A percentile compares a stretch with the other conserved stretches of the same genome.
phyloP scores from a whole-genome alignment of 2,329 filamentous ascomycete genomes.

The Mycogone perniciosa region DNA sequence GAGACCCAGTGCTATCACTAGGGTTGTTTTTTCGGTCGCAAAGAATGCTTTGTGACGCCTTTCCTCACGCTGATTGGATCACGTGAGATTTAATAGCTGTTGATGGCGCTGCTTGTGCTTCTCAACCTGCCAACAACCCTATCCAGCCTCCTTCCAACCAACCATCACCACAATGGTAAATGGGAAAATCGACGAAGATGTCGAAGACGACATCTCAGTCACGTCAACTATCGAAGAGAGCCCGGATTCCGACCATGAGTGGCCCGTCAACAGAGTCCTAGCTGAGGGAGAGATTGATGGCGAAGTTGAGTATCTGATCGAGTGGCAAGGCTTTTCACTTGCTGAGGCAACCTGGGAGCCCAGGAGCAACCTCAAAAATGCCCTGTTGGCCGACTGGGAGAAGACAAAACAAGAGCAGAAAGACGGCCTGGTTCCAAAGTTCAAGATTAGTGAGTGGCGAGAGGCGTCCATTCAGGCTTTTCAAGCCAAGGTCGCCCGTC shows the following conservation, averaged over 20 bases:
- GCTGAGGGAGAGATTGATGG: conserved; percentile 33
- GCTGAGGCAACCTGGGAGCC: conserved; percentile 46
- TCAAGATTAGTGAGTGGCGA: conserved; percentile 34
- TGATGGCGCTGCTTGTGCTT: not conserved
- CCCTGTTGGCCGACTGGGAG: conserved; percentile 38
- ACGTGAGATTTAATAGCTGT: too few species aligned
- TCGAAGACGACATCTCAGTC: conserved; percentile 25
- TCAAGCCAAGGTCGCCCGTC: conserved; percentile 29
- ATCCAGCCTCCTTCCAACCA: not conserved
- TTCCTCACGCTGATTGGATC: too few species aligned
- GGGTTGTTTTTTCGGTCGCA: too few species aligned
- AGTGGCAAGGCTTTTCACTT: conserved; percentile 32
- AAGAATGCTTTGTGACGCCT: too few species aligned
- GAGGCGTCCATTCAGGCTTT: conserved; percentile 24
- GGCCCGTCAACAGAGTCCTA: conserved; percentile 46
- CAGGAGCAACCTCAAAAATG: conserved; percentile 32
- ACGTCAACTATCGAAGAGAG: conserved; percentile 28
- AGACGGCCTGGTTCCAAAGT: conserved; percentile 27
- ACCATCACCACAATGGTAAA: conserved; percentile 3
- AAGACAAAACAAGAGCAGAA: conserved; percentile 29
- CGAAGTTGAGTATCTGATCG: conserved; percentile 27
- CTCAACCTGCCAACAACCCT: too few species aligned
- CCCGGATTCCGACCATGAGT: conserved; percentile 38
- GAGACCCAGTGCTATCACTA: too few species aligned
- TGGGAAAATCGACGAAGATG: not conserved